Evolutionary conservation across 2,329 filamentous ascomycete genomes (phyloP), one percentile per base, ranked within the genome.

Genomic region (Diaporthe sp.): DNA sequence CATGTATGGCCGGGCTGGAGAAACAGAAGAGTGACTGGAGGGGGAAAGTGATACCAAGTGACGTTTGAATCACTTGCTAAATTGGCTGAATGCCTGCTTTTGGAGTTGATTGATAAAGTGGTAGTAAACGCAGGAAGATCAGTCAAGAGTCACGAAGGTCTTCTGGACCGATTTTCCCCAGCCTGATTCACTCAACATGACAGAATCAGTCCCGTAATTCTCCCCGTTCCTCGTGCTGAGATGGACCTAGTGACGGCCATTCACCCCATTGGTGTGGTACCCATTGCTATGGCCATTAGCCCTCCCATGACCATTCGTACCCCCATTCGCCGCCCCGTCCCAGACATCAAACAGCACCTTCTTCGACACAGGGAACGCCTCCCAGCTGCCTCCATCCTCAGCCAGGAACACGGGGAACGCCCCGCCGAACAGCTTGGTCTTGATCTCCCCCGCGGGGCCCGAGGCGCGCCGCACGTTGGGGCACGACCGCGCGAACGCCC

Each of bases 271-370:
- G 31, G 7, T 2, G 28, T 58, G 55, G 13, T 58, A 37, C 17
- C 55, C 55, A 22, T 37, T 58, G 8, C 55, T 15, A 22, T 58
- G 31, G 8, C 55, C 55, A 58, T 58, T 58, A 2, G 42, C 0
- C 2, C 42, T 44, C 42, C 17, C 42, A 12, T 44, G 13, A 2
- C 28, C 28, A 58, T 58, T 34, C 6, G 22, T 42, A 44, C 15
- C 13, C n/a, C 59, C 59, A 31, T 46, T 65, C 15, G 15, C 25
- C 15, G n/a, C 25, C 4, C 25, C 25, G 25, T 65, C 59, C 15
- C 42, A 28, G 17, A 65, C 59, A 31, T 65, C 59, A 22, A 65
- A 65, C 17, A 65, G 15, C 39, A 65, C 59, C 39, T 44, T 62
- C 59, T 65, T 65, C 0, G 59, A 65, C 8, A 46, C 59, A 1